Base-by-base conservation (phyloP, 352 stramenopile species). In the Blastocystis sp. region DNA sequence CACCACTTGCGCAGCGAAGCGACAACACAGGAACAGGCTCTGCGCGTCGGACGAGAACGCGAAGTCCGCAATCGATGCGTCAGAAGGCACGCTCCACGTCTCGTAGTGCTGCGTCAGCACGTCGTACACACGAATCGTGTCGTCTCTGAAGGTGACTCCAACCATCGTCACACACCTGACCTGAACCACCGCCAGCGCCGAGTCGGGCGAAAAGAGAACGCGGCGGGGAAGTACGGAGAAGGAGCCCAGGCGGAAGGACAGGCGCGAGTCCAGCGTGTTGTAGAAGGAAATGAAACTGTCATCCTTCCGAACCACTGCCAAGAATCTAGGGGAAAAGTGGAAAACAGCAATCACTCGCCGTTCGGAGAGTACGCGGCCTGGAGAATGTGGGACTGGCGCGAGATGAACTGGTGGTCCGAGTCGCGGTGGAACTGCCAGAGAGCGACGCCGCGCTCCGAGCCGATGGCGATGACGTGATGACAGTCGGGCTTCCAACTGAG, bases 191-290 rank as follows among this genome's bases (percentile, higher is more conserved):
- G 70, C 31, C 26, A 85, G n/a, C 9, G 19, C 6, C 24, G 55
- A 85, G 55, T 85, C 74, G 12, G 21, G 41, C 19, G 74, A 85
- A 50, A 85, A 85, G 12, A 69, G 51, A 10, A 85, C 35, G 12
- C 66, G 65, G 0, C 19, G 3, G 37, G 74, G 74, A 29, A 85
- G 74, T 12, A 12, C 35, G 31, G 37, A 41, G 24, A 45, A 35
- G 12, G 74, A 85, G 19, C 74, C 74, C 16, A 85, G n/a, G 2
- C 21, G 55, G 24, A 24, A 37, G 2, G 66, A 12, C 19, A 70
- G 50, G 12, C 6, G 16, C 21, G 37, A 85, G 3, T 62, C 50
- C 24, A 55, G 31, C 9, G 74, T 85, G 10, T 45, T 62, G 37
- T 67, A 62, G 24, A 67, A 29, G 31, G 39, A 62, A 24, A 85